Evolutionary conservation across 768 basidiomycete species (phyloP).

Genomic region (Pleurotus salmoneostramineus): DNA sequence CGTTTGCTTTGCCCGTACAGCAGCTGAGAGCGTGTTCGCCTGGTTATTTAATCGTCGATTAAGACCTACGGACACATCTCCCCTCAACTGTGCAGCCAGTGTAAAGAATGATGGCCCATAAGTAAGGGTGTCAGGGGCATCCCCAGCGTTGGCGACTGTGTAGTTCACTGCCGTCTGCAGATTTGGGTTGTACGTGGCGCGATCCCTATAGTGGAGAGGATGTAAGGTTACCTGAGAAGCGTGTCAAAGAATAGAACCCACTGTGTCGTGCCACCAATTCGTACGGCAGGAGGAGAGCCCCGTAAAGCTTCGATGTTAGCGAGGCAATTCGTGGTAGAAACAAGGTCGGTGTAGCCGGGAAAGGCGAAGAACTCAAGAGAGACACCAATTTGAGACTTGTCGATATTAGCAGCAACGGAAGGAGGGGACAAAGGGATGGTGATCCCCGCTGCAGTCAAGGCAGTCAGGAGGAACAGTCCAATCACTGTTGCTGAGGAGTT

Average conservation of each 20-base stretch:
- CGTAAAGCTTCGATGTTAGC: constrained; percentile 24
- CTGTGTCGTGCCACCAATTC: constrained; percentile 36
- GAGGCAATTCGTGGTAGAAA: constrained; percentile 27
- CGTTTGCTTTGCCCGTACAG: constrained; percentile 21
- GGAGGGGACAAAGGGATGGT: constrained; percentile 23
- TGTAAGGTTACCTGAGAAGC: neutral
- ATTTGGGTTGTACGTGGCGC: constrained; percentile 31
- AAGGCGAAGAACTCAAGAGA: constrained; percentile 37
- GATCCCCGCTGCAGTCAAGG: constrained; percentile 1
- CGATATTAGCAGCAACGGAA: constrained; percentile 18
- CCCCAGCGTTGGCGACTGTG: constrained; percentile 28
- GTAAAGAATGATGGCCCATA: constrained; percentile 26
- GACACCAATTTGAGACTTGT: constrained; percentile 27
- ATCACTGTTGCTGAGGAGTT: neutral
- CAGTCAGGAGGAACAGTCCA: neutral
- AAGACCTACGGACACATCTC: constrained; percentile 30
- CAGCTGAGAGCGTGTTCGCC: constrained; percentile 26
- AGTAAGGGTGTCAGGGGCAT: constrained; percentile 27
- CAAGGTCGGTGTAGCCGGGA: constrained; percentile 26
- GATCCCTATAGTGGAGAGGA: constrained; percentile 21
- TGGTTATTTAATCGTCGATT: constrained; percentile 33
- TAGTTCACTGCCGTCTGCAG: constrained; percentile 28
- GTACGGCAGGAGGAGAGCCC: constrained; percentile 26
- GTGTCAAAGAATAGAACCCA: constrained; percentile 13
- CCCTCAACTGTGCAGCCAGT: constrained; percentile 25